Base-by-base conservation (phyloP, 768 basidiomycete species). In the Tubosaeta sp. region DNA sequence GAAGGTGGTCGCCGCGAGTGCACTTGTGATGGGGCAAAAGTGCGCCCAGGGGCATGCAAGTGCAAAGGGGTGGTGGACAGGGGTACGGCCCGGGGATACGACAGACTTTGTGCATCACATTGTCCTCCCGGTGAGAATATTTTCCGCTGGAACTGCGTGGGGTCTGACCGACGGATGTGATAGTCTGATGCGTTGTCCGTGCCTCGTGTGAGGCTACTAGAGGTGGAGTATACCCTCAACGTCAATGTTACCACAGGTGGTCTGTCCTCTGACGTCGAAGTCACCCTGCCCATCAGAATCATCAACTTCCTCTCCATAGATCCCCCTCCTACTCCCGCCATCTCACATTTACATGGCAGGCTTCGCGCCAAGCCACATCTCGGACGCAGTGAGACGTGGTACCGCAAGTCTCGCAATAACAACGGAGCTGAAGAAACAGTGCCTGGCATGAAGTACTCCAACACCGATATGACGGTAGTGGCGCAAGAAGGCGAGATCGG, bases 51-150 rank as follows among this genome's bases (percentile, higher is more conserved):
- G 87, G 2, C 78, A 82, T 62, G 87, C 86, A 10, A 91, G 87
- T 36, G 87, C 83, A 21, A 85, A 83, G 59, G 93, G 92, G 1
- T 95, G 90, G 87, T 95, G 93, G 92, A 76, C 81, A 6, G 94
- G 94, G 8, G 82, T 94, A 6, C 69, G 73, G 13, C 72, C 86
- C 3, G 81, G 82, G 2, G 80, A 84, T 54, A 72, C 73, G 6
- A 69, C 75, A 9, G 75, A 81, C 18, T 90, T 92, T 66, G 76
- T 77, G 14, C 84, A 90, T 61, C 81, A 76, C 46, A 75, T 96
- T 7, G 62, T 80, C 9, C 61, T 94, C 36, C 92, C 93, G 24
- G 93, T 94, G 62, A 70, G 86, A 71, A 27, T 52, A 12, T 49
- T 53, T 39, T 19, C n/a, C 35, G 16, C 14, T 46, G 21, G 32